A percentile compares a stretch with the other conserved stretches of the same genome.
Conservation (phyloP, 31 red algal genomes). For the Bonnemaisonia californica region DNA sequence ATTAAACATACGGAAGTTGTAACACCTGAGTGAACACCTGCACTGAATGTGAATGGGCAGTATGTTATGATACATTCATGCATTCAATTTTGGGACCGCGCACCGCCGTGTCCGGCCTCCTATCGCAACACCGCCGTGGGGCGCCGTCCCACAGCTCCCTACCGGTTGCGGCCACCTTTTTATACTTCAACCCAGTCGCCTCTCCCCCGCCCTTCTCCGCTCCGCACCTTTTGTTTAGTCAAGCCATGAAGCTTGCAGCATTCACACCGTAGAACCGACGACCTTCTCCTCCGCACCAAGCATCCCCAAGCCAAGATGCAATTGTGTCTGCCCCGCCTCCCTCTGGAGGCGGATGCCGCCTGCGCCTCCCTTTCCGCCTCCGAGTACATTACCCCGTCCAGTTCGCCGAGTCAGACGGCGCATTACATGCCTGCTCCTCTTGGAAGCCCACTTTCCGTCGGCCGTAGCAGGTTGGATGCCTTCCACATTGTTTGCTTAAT, state of each 20-base stretch:
- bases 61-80: too few relatives aligned
- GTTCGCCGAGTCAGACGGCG: conserved; percentile 7
- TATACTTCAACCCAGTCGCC: not conserved
- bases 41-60: too few relatives aligned
- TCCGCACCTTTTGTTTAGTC: too few relatives aligned
- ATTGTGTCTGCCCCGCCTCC: not conserved
- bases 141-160: too few relatives aligned
- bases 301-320: not conserved
- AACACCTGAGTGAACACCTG: too few relatives aligned
- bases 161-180: too few relatives aligned
- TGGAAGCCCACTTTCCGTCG: conserved; percentile 24
- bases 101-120: too few relatives aligned
- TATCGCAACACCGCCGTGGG: too few relatives aligned
- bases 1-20: too few relatives aligned
- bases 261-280: not conserved
- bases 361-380: not conserved
- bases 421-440: conserved; percentile 3
- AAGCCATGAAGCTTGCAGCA: not conserved
- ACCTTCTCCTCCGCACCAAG: not conserved
- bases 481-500: conserved; percentile 87
- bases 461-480: conserved; percentile 60
- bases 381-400: conserved; percentile 40
- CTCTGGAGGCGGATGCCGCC: not conserved
- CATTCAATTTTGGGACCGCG: too few relatives aligned
- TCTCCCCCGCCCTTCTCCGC: too few relatives aligned